Conservation (phyloP, 2,329 filamentous ascomycete genomes). For the Fulvia fulva region DNA sequence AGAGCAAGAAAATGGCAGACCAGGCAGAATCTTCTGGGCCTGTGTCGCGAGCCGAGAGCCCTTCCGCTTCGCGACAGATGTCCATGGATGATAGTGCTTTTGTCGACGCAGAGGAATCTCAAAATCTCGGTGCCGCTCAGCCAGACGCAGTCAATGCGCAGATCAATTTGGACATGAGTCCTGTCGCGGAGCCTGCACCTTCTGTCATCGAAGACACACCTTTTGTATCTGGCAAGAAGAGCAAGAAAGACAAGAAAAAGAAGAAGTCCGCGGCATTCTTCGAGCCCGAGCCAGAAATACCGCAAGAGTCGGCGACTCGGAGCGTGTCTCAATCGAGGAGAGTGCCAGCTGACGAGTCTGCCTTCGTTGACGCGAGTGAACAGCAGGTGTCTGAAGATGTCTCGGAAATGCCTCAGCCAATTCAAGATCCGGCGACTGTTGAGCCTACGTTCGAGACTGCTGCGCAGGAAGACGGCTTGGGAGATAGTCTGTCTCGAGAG, state of each 20-base stretch:
- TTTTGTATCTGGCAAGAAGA: conserved; percentile 6
- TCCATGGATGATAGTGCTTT: not conserved
- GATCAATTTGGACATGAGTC: not conserved
- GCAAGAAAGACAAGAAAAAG: conserved; percentile 30
- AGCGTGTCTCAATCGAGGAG: not conserved
- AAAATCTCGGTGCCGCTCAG: not conserved
- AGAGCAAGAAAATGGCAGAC: conserved; percentile 13
- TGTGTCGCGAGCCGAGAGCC: not conserved
- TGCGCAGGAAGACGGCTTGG: no score
- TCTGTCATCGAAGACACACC: not conserved
- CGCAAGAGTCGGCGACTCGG: not conserved
- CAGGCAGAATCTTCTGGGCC: not conserved
- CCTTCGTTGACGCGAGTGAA: conserved; percentile 1
- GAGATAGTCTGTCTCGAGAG: no score
- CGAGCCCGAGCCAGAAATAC: not conserved
- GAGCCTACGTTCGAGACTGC: no score
- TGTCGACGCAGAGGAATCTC: not conserved
- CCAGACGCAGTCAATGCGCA: not conserved
- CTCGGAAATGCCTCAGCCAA: no score
- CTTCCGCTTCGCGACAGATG: not conserved
- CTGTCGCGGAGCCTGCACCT: not conserved
- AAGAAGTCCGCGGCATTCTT: conserved; percentile 22
- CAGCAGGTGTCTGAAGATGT: not conserved
- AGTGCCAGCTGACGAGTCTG: not conserved
- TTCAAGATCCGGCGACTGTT: not conserved